Conservation (phyloP, 2,329 filamentous ascomycete genomes). For the Emericellopsis atlantica region DNA sequence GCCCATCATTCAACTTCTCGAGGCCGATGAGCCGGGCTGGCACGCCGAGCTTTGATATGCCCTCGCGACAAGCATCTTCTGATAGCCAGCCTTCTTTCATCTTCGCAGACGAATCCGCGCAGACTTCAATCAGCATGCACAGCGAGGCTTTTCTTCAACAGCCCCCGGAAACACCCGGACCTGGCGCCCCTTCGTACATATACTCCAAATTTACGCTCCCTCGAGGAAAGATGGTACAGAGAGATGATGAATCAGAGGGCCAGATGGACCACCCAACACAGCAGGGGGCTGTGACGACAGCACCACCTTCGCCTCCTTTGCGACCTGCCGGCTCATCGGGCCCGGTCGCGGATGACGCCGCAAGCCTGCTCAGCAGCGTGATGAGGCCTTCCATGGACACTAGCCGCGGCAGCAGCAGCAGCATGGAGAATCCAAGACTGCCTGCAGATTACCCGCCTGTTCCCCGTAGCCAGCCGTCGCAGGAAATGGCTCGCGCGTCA, state of each 20-base stretch:
- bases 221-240: constrained; percentile 65
- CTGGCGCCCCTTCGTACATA: constrained; percentile 60
- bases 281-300: constrained; percentile 23
- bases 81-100: constrained; percentile 56
- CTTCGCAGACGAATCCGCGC: constrained; percentile 49
- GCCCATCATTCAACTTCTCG: constrained; percentile 86
- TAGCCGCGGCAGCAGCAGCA: constrained; percentile 34
- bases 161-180: constrained; percentile 27
- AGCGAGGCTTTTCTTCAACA: constrained; percentile 54
- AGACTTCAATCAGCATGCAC: constrained; percentile 61
- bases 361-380: constrained; percentile 15
- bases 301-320: constrained; percentile 49
- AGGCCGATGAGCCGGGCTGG: constrained; percentile 70
- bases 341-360: constrained; percentile 22
- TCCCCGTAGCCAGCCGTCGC: constrained; percentile 31
- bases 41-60: constrained; percentile 38
- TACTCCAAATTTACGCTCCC: constrained; percentile 80
- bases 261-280: constrained; percentile 26
- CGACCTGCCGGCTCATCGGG: constrained; percentile 44
- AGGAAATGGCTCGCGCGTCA: constrained; percentile 27
- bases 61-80: constrained; percentile 49
- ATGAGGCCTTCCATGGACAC: constrained; percentile 35
- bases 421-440: constrained; percentile 27
- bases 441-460: constrained; percentile 27
- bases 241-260: constrained; percentile 56